Evolutionary conservation across 2,329 filamentous ascomycete genomes (phyloP).

Genomic region (Talaromyces sp.): DNA sequence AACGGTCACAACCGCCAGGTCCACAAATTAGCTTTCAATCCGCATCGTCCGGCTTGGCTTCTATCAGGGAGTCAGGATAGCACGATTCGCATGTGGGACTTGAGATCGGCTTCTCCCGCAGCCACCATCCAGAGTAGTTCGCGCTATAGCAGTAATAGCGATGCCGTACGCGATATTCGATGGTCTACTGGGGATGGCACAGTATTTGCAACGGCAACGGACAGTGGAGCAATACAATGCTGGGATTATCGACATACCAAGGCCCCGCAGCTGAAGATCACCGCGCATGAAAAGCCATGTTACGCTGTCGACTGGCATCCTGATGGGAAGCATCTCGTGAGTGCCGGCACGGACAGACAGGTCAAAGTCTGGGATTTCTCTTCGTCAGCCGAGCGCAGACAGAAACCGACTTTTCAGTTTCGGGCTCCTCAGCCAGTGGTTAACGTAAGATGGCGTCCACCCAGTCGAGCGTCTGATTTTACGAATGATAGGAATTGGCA

Average conservation of each 20-base stretch:
- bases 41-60: constrained; percentile 56
- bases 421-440: constrained; percentile 59
- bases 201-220: constrained; percentile 62
- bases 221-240: constrained; percentile 60
- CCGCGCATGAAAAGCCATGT: constrained; percentile 59
- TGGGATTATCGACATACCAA: constrained; percentile 61
- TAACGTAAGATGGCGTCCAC: constrained; percentile 61
- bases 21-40: constrained; percentile 63
- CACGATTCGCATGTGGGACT: constrained; percentile 62
- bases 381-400: constrained; percentile 51
- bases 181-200: constrained; percentile 62
- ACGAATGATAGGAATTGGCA: constrained; percentile 54
- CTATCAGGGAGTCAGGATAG: constrained; percentile 64
- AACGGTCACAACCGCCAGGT: constrained; percentile 64
- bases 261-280: constrained; percentile 56
- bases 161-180: constrained; percentile 60
- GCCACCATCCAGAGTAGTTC: constrained; percentile 54
- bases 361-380: constrained; percentile 64
- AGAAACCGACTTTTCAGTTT: constrained; percentile 57
- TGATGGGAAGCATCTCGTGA: constrained; percentile 61
- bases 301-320: constrained; percentile 65
- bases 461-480: constrained; percentile 53
- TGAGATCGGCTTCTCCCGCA: constrained; percentile 51
- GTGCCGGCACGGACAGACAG: constrained; percentile 59
- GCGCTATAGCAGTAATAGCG: constrained; percentile 55